Conservation (phyloP, 352 stramenopile species). For the Thraustochytrium striatum region DNA sequence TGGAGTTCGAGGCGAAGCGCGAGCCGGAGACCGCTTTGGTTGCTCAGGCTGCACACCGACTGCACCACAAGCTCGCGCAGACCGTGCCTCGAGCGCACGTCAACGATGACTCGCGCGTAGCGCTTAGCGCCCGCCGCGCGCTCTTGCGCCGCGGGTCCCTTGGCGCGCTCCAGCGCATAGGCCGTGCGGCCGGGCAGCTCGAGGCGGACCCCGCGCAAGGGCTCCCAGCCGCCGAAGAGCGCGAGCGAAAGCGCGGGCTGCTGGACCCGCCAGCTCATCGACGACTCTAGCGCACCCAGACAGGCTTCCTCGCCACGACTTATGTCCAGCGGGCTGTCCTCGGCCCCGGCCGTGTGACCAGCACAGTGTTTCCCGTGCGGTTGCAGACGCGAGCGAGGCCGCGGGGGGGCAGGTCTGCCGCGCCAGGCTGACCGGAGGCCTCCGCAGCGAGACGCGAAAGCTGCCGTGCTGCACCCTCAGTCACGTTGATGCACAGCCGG, state of each 20-base stretch:
- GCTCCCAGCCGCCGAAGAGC: constrained; percentile 35
- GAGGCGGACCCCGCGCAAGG: neutral
- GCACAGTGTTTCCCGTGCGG: too few relatives aligned
- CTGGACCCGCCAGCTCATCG: too few relatives aligned
- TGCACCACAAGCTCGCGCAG: neutral
- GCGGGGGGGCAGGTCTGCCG: too few relatives aligned
- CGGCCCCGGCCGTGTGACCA: too few relatives aligned
- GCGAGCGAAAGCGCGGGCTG: neutral
- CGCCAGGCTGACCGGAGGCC: too few relatives aligned
- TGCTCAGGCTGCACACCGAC: neutral
- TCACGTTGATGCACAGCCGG: constrained; percentile 5
- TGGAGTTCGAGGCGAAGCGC: neutral
- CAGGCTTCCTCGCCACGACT: too few relatives aligned
- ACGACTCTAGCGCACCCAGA: too few relatives aligned
- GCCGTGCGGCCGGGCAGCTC: neutral
- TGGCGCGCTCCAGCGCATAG: neutral
- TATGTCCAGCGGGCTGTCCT: too few relatives aligned
- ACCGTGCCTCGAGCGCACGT: neutral
- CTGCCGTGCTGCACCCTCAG: too few relatives aligned
- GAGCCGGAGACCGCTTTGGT: constrained; percentile 1
- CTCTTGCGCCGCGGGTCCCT: neutral
- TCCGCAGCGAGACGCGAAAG: too few relatives aligned
- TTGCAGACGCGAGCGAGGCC: too few relatives aligned
- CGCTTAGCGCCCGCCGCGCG: neutral
- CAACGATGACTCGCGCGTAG: neutral